Conservation (phyloP, 352 stramenopile species). For the Globisporangium nunn region DNA sequence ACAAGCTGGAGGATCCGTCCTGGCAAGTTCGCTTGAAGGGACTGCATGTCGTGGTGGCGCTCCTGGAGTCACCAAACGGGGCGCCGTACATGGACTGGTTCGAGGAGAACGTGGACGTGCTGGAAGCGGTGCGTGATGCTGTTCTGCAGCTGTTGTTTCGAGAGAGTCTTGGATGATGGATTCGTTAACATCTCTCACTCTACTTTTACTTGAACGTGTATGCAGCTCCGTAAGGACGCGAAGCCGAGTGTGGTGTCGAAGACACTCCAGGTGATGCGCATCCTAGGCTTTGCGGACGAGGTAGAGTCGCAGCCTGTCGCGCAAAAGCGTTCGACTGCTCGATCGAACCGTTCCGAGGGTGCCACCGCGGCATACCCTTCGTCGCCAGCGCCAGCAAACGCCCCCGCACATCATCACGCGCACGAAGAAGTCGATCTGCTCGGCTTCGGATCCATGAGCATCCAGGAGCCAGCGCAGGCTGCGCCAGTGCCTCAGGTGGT, state of each 20-base stretch:
- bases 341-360: conserved; percentile 2
- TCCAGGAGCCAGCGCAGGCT: conserved; percentile 17
- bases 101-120: conserved; percentile 75
- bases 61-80: conserved; percentile 64
- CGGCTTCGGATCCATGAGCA: conserved; percentile 51
- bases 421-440: conserved; percentile 73
- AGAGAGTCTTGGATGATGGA: background rate
- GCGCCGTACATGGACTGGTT: conserved; percentile 73
- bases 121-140: conserved; percentile 36
- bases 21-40: conserved; percentile 81
- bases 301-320: conserved; percentile 17
- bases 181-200: background rate
- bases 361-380: conserved; percentile 3
- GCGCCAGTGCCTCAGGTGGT: conserved; percentile 2
- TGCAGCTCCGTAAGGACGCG: conserved; percentile 47
- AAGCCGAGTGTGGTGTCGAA: conserved; percentile 80
- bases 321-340: conserved; percentile 10
- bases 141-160: background rate
- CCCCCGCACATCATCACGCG: conserved; percentile 14
- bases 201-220: no score
- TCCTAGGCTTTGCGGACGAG: conserved; percentile 59
- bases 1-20: conserved; percentile 80
- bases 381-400: conserved; percentile 6
- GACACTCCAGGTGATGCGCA: conserved; percentile 56
- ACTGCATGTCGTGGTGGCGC: conserved; percentile 68